These are phyloP conservation scores for Arbutus unedo DNA, from an alignment of 148 eudicot genomes.

Conservation along the genomic window DNA sequence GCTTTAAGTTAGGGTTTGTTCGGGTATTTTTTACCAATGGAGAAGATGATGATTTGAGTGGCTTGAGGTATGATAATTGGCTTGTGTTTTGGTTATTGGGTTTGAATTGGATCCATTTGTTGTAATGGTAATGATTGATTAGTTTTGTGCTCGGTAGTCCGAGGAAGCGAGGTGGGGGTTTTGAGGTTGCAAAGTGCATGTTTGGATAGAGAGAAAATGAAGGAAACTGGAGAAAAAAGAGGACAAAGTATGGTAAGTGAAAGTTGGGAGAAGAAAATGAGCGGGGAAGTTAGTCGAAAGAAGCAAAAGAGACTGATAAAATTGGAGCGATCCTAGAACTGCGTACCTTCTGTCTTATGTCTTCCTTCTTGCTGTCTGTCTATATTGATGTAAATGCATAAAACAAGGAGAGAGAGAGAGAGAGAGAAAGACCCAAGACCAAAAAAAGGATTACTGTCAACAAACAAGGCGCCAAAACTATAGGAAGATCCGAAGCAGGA, in stretches of 20 bases:
- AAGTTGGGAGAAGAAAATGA: neutral
- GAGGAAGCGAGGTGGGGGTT: neutral
- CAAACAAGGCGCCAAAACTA: neutral
- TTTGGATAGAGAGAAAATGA: constrained; percentile 6
- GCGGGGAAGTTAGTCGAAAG: constrained; percentile 16
- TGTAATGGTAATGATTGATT: neutral
- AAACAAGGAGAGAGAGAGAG: too few species aligned
- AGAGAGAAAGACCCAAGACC: too few species aligned
- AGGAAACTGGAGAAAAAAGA: neutral
- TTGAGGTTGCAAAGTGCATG: constrained; percentile 22
- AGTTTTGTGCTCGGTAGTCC: constrained; percentile 13
- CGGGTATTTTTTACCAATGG: neutral
- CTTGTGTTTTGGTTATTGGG: neutral
- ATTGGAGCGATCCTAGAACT: constrained; percentile 11
- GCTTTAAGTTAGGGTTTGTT: constrained; percentile 23
- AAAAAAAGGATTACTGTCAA: too few species aligned
- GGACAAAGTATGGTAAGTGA: neutral
- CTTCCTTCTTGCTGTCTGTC: neutral
- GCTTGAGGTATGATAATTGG: neutral
- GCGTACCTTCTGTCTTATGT: neutral
- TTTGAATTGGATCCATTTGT: neutral
- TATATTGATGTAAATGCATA: too few species aligned
- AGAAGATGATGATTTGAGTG: neutral
- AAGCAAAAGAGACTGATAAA: neutral
- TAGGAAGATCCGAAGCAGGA: neutral